Base-by-base conservation (phyloP, 2,329 filamentous ascomycete genomes). In the Gyromitra esculenta region DNA sequence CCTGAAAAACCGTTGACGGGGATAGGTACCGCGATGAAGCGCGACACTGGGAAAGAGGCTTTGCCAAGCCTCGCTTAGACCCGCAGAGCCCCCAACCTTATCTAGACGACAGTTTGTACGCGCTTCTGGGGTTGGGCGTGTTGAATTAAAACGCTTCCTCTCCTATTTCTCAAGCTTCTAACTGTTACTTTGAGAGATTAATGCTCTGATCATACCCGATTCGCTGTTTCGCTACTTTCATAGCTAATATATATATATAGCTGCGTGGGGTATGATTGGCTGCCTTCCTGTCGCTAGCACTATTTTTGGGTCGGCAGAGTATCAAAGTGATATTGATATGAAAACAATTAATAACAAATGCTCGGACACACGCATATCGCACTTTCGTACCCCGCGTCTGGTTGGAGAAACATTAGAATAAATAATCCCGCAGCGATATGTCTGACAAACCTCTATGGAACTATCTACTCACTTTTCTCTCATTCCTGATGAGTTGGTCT, bases 51-150 rank as follows among this genome's bases (percentile, higher is more conserved):
- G 25, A 2, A 54, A 25, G 50, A 21, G 18, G 50, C 21, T 3
- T 31, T 5, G 50, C 50, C 50, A 54, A 54, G 50, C 21, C 11
- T 54, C 50, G 50, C 9, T 54, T 54, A 54, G 50, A 31, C 4
- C 50, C 50, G 50, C 50, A 31, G 50, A 54, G 21, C 50, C 50
- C 25, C 9, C 50, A 54, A 54, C 50, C 25, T 54, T 54, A 54
- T 54, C 50, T 31, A 1, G 9, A 54, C 50, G 9, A 54, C 50
- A 1, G 5, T 54, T 31, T 25, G 50, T 52, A 4, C 18, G 18
- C 25, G 25, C 25, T 31, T 31, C 25, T 1, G 25, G 25, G 25
- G 25, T 1, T 31, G 25, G 25, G 25, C 18, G 25, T 31, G 25
- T 4, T 31, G 2, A 4, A 31, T 31, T 31, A 31, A 31, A 31